Conservation (phyloP, 805 yeast species). For the Torulaspora microellipsoides region DNA sequence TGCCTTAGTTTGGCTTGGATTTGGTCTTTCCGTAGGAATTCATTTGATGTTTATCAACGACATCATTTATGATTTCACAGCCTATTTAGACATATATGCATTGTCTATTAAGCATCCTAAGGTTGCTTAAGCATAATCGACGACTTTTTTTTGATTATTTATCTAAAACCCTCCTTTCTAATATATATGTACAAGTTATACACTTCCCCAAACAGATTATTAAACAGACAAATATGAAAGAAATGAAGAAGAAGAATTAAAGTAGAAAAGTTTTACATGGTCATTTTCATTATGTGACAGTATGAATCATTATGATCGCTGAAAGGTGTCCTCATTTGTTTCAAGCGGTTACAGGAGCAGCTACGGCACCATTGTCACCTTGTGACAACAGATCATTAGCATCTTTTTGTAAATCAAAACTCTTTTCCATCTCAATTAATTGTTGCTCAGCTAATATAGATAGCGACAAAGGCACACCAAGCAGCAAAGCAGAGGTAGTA, state of each 20-base stretch:
- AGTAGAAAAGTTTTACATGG: neutral
- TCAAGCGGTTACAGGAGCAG: conserved; percentile 20
- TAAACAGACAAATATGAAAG: neutral
- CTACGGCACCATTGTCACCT: conserved; percentile 48
- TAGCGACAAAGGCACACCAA: conserved; percentile 90
- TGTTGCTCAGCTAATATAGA: conserved; percentile 91
- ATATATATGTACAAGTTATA: conserved; percentile 18
- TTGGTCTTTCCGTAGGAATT: conserved; percentile 61
- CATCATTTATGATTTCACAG: conserved; percentile 73
- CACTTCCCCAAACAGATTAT: conserved; percentile 5
- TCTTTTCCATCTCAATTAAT: conserved; percentile 89
- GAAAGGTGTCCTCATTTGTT: too few species aligned
- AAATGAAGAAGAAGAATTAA: conserved; percentile 1
- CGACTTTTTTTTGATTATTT: neutral
- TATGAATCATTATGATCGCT: conserved; percentile 1
- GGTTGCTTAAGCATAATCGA: conserved; percentile 27
- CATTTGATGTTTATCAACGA: conserved; percentile 71
- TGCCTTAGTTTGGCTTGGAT: conserved; percentile 59
- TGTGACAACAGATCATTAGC: conserved; percentile 71
- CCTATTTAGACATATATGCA: conserved; percentile 79
- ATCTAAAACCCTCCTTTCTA: conserved; percentile 4
- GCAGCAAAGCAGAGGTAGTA: conserved; percentile 74
- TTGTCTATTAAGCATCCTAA: conserved; percentile 77
- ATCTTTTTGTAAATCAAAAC: conserved; percentile 74
- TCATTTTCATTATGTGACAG: conserved; percentile 15